Evolutionary conservation across 176 grass and related monocot genomes (phyloP).

Genomic region (Triticum aestivum): DNA sequence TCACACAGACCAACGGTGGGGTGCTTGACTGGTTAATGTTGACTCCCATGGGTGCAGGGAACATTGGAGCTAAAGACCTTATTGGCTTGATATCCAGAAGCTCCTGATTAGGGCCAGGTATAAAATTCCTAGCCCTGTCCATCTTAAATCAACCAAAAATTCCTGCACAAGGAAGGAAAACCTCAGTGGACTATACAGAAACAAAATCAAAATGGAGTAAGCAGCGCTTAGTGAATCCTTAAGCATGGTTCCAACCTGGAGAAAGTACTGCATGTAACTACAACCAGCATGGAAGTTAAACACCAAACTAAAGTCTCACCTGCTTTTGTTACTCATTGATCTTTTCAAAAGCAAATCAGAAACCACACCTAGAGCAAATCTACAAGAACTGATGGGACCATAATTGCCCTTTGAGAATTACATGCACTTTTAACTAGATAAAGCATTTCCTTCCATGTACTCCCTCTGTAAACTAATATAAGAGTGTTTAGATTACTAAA

Average conservation of each 20-base stretch:
- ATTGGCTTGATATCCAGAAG: constrained; percentile 79
- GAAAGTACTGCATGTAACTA: neutral
- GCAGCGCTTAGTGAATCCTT: constrained; percentile 17
- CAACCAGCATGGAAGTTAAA: neutral
- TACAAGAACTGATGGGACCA: neutral
- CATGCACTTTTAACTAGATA: neutral
- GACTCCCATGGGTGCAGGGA: constrained; percentile 77
- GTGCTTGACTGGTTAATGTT: constrained; percentile 68
- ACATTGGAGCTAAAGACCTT: constrained; percentile 88
- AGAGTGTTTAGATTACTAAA: no score
- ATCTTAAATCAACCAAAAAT: constrained; percentile 28
- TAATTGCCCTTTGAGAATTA: constrained; percentile 8
- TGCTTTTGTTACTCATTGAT: constrained; percentile 10
- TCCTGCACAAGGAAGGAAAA: constrained; percentile 31
- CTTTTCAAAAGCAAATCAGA: constrained; percentile 7
- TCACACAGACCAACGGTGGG: constrained; percentile 71
- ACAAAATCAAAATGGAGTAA: neutral
- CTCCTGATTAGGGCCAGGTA: constrained; percentile 53
- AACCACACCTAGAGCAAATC: neutral
- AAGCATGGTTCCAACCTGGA: neutral
- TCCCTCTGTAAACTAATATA: no score
- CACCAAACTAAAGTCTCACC: neutral
- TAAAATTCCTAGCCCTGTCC: constrained; percentile 43
- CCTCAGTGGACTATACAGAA: neutral
- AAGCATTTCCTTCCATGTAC: neutral